phyloP scores from a whole-genome alignment of 257 asterid species.

The Cruciata laevipes region DNA sequence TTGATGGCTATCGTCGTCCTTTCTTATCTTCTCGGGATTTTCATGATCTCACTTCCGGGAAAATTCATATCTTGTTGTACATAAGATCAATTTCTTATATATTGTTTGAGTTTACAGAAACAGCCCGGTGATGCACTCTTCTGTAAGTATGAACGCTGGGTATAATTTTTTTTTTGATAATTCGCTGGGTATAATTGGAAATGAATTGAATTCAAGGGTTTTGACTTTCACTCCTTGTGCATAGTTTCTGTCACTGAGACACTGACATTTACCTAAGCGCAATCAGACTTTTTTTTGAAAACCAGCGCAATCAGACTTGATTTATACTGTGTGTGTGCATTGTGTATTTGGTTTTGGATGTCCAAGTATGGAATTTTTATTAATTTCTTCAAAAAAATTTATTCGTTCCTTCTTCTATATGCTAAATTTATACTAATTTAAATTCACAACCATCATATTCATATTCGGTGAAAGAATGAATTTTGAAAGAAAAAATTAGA shows the following conservation, averaged over 20 bases:
- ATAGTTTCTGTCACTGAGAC: not conserved
- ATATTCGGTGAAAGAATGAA: too few relatives aligned
- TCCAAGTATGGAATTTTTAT: too few relatives aligned
- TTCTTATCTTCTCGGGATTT: constrained; percentile 16
- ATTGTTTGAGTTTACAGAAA: not conserved
- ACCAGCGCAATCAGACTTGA: too few relatives aligned
- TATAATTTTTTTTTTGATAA: too few relatives aligned
- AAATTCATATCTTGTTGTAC: constrained; percentile 5
- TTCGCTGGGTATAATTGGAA: not conserved
- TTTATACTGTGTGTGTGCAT: too few relatives aligned
- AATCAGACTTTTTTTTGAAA: too few relatives aligned
- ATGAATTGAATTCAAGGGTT: constrained; percentile 1
- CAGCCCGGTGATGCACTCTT: not conserved
- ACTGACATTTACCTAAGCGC: not conserved
- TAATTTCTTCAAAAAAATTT: too few relatives aligned
- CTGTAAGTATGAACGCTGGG: not conserved
- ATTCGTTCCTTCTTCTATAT: too few relatives aligned
- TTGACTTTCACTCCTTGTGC: not conserved
- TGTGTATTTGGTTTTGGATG: too few relatives aligned
- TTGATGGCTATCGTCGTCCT: not conserved
- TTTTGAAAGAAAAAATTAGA: too few relatives aligned
- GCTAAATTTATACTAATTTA: too few relatives aligned
- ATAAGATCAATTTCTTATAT: not conserved
- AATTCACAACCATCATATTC: too few relatives aligned
- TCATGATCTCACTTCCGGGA: constrained; percentile 9